Percentiles rank a stretch among this genome's conserved stretches.
phyloP scores from a whole-genome alignment of 1,284 basidiomycete species.

The Rhizopogon parksii region DNA sequence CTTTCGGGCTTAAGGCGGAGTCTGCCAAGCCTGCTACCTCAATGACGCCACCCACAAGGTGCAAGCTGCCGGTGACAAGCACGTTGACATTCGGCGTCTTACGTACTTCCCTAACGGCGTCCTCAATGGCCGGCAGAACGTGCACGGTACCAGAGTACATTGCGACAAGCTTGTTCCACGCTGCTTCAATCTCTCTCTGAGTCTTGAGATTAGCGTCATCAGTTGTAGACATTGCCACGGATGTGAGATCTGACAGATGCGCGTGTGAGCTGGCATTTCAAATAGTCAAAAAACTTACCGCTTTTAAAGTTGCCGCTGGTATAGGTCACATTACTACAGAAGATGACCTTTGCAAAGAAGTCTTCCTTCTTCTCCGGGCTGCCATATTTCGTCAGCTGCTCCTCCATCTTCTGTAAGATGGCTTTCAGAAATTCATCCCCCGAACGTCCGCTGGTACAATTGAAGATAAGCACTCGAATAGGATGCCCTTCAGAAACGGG shows the following conservation, averaged over 20 bases:
- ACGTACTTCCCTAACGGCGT: conserved; percentile 55
- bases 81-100: conserved; percentile 43
- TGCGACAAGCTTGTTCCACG: conserved; percentile 66
- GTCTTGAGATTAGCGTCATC: conserved; percentile 65
- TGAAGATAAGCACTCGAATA: conserved; percentile 79
- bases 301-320: conserved; percentile 84
- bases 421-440: conserved; percentile 66
- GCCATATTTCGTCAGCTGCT: conserved; percentile 38
- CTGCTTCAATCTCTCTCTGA: conserved; percentile 70
- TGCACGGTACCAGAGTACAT: conserved; percentile 59
- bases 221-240: conserved; percentile 54
- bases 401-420: conserved; percentile 45
- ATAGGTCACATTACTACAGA: conserved; percentile 96
- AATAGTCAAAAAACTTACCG: conserved; percentile 45
- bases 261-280: background rate
- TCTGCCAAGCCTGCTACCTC: conserved; percentile 69
- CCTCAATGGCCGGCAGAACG: conserved; percentile 84
- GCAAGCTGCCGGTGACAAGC: conserved; percentile 88
- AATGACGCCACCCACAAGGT: conserved; percentile 92
- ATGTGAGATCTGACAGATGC: conserved; percentile 58
- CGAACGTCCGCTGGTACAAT: conserved; percentile 90
- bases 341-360: conserved; percentile 84
- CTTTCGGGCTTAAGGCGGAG: background rate
- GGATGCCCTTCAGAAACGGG: conserved; percentile 14
- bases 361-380: conserved; percentile 30